These are phyloP conservation scores for Hibiscus mutabilis DNA, from an alignment of 345 rosid genomes.

Conservation along the genomic window DNA sequence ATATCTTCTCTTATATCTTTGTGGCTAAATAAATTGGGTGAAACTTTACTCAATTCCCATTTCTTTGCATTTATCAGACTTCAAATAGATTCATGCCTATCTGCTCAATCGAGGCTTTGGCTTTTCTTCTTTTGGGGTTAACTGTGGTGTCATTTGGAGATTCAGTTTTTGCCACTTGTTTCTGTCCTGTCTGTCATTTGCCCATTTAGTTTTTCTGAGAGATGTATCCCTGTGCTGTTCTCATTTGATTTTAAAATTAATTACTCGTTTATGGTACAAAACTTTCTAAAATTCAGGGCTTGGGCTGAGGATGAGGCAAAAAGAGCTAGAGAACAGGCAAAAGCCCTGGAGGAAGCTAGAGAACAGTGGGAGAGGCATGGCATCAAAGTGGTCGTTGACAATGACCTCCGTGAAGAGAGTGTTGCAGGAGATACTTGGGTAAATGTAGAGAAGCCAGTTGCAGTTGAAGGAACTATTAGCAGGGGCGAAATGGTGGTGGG, in stretches of 20 bases:
- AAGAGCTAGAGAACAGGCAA: slow-evolving; percentile 75
- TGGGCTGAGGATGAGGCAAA: slow-evolving; percentile 95
- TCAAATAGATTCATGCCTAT: neutral
- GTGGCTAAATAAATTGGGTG: neutral
- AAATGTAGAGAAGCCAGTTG: slow-evolving; percentile 44
- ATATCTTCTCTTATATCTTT: neutral
- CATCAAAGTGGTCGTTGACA: slow-evolving; percentile 71
- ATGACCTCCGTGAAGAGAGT: slow-evolving; percentile 61
- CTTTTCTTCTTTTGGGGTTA: neutral
- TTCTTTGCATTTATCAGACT: neutral
- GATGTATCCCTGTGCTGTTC: neutral
- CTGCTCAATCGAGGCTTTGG: neutral
- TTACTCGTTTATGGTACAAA: neutral
- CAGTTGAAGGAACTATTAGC: slow-evolving; percentile 48
- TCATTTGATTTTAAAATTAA: neutral
- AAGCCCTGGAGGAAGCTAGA: slow-evolving; percentile 79
- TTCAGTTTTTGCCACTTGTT: neutral
- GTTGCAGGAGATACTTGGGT: slow-evolving; percentile 51
- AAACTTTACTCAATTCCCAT: neutral
- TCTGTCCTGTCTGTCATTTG: neutral
- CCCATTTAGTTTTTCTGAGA: neutral
- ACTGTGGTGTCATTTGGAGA: neutral
- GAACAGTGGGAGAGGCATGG: slow-evolving; percentile 82
- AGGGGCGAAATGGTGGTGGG: slow-evolving; percentile 46
- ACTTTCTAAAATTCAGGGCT: slow-evolving; percentile 37